These are phyloP conservation scores for Cairneyella variabilis DNA, from an alignment of 495 filamentous ascomycete species.

Conservation along the genomic window DNA sequence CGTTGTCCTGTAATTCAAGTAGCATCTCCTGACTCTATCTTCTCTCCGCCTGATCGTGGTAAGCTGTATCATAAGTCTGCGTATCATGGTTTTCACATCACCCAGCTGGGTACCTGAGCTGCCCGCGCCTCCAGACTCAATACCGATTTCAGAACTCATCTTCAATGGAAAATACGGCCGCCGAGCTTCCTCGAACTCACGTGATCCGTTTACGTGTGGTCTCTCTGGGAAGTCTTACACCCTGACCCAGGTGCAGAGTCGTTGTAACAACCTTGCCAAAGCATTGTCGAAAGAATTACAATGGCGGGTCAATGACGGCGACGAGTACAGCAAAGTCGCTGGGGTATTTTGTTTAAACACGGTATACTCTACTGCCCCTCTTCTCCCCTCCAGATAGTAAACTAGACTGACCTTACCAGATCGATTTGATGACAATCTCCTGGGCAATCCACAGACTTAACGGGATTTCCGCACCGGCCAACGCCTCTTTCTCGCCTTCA, in stretches of 20 bases:
- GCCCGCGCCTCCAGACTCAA: not conserved
- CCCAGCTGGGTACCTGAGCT: not conserved
- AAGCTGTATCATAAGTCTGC: too few relatives aligned
- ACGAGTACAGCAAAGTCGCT: not conserved
- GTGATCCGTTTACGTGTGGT: not conserved
- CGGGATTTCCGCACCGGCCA: not conserved
- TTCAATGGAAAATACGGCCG: not conserved
- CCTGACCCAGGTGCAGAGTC: not conserved
- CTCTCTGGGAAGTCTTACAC: not conserved
- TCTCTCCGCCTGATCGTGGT: too few relatives aligned
- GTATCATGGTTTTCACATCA: not conserved
- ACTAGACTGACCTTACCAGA: not conserved
- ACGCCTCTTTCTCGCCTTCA: not conserved
- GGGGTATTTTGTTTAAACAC: not conserved
- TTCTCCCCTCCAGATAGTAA: not conserved
- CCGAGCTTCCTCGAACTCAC: not conserved
- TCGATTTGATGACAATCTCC: not conserved
- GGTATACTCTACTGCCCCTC: not conserved
- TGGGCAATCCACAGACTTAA: slow-evolving; percentile 2
- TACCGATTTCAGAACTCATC: not conserved
- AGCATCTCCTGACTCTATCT: too few relatives aligned
- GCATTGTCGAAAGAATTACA: not conserved
- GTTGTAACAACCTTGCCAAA: not conserved
- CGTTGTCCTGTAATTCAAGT: not conserved
- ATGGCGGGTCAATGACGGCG: not conserved